A percentile compares a stretch with the other conserved stretches of the same genome.
Conservation (phyloP, 768 basidiomycete genomes). For the Macrolepiota dolichaula region DNA sequence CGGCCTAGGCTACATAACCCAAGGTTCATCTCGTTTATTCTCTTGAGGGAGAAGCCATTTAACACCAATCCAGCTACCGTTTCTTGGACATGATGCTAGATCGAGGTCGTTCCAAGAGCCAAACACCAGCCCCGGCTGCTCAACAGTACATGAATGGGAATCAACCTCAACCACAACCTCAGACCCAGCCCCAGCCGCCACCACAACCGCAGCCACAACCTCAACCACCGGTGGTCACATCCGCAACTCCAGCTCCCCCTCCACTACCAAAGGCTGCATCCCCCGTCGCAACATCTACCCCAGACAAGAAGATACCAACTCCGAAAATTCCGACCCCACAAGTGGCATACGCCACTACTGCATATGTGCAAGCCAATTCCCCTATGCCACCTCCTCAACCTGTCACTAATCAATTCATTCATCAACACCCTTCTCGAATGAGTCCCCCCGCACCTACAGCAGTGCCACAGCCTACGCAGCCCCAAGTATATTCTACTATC, state of each 20-base stretch:
- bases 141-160: constrained; percentile 21
- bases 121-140: constrained; percentile 25
- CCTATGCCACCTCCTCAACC: constrained; percentile 27
- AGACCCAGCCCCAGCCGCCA: constrained; percentile 20
- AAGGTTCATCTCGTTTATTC: constrained; percentile 33
- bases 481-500: constrained; percentile 30
- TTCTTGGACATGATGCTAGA: constrained; percentile 47
- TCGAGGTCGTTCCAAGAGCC: constrained; percentile 18
- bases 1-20: constrained; percentile 45
- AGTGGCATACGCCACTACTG: constrained; percentile 21
- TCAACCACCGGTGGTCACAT: constrained; percentile 14
- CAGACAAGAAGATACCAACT: constrained; percentile 22
- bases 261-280: constrained; percentile 27
- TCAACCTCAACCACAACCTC: constrained; percentile 15
- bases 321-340: constrained; percentile 23
- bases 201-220: constrained; percentile 20
- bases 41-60: not conserved
- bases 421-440: constrained; percentile 28
- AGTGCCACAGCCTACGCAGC: constrained; percentile 37
- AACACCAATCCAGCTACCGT: constrained; percentile 40
- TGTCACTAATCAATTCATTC: constrained; percentile 30
- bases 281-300: constrained; percentile 22
- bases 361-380: constrained; percentile 28
- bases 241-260: constrained; percentile 21
- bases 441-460: constrained; percentile 23